phyloP scores from a whole-genome alignment of 2,329 filamentous ascomycete genomes.

The Daldinia eschscholtzii region DNA sequence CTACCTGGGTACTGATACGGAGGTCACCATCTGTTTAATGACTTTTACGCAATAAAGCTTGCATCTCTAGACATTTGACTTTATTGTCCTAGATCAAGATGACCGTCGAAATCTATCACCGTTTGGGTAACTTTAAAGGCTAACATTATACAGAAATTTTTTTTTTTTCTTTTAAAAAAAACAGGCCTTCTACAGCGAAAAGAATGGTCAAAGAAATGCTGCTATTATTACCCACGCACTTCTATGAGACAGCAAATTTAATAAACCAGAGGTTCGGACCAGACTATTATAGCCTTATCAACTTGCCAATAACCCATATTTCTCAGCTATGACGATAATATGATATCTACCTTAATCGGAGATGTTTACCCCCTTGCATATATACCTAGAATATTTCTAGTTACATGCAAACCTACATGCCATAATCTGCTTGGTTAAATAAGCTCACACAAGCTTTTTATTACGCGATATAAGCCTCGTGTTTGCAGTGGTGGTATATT shows the following conservation, averaged over 20 bases:
- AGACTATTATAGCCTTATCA: background rate
- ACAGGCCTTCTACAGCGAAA: too few relatives aligned
- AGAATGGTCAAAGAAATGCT: too few relatives aligned
- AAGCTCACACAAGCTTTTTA: background rate
- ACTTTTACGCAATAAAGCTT: too few relatives aligned
- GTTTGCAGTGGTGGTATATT: conserved; percentile 31
- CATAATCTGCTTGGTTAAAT: background rate
- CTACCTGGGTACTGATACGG: too few relatives aligned
- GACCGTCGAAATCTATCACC: too few relatives aligned
- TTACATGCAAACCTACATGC: background rate
- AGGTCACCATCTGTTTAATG: too few relatives aligned
- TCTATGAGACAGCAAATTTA: background rate
- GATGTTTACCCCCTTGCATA: background rate
- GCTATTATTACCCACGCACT: background rate
- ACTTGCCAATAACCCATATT: background rate
- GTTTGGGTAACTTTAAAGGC: too few relatives aligned
- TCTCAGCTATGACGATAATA: background rate
- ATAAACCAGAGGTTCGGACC: background rate
- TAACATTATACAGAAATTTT: too few relatives aligned
- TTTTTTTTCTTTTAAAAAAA: too few relatives aligned
- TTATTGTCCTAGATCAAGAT: too few relatives aligned
- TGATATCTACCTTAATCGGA: background rate
- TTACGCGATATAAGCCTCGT: background rate
- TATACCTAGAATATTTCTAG: background rate
- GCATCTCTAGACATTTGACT: too few relatives aligned